Evolutionary conservation across 108 stramenopile species (phyloP).

Genomic region (Fragilariopsis cylindrus): DNA sequence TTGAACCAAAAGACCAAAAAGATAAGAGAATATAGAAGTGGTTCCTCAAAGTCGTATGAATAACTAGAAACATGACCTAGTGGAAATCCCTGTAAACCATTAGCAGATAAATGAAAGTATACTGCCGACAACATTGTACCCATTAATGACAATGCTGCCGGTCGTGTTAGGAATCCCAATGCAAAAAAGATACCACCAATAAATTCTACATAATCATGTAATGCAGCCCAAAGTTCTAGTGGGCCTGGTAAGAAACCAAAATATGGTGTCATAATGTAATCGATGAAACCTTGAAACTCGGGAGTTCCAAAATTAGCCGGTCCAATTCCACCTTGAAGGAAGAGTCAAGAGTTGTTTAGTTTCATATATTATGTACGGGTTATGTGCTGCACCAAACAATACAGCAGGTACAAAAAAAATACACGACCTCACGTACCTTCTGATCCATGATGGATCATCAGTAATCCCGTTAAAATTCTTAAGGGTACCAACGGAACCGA

Average conservation of each 20-base stretch:
- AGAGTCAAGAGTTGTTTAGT: neutral
- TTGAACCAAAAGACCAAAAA: slow-evolving; percentile 59
- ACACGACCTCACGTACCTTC: slow-evolving; percentile 25
- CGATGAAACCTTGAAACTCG: slow-evolving; percentile 51
- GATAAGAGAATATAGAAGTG: slow-evolving; percentile 41
- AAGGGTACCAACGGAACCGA: slow-evolving; percentile 47
- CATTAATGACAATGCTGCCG: slow-evolving; percentile 48
- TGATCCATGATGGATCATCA: slow-evolving; percentile 56
- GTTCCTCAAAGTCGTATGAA: slow-evolving; percentile 56
- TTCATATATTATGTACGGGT: neutral
- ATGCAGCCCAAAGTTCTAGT: slow-evolving; percentile 38
- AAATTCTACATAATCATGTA: slow-evolving; percentile 55
- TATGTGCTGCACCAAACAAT: neutral
- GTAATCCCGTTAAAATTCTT: slow-evolving; percentile 42
- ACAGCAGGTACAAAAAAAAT: neutral
- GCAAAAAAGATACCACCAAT: slow-evolving; percentile 45
- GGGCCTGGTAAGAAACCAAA: slow-evolving; percentile 49
- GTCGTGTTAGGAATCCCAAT: slow-evolving; percentile 49
- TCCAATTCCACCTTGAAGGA: slow-evolving; percentile 21
- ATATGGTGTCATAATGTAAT: slow-evolving; percentile 42
- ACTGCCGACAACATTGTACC: slow-evolving; percentile 46
- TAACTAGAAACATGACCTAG: slow-evolving; percentile 54
- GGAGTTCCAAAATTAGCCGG: slow-evolving; percentile 38
- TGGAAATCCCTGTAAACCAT: slow-evolving; percentile 45
- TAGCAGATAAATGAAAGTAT: slow-evolving; percentile 46